Evolutionary conservation across 352 stramenopile species (phyloP), one percentile per base, ranked within the genome.

Genomic region (Pythium myriotylum): DNA sequence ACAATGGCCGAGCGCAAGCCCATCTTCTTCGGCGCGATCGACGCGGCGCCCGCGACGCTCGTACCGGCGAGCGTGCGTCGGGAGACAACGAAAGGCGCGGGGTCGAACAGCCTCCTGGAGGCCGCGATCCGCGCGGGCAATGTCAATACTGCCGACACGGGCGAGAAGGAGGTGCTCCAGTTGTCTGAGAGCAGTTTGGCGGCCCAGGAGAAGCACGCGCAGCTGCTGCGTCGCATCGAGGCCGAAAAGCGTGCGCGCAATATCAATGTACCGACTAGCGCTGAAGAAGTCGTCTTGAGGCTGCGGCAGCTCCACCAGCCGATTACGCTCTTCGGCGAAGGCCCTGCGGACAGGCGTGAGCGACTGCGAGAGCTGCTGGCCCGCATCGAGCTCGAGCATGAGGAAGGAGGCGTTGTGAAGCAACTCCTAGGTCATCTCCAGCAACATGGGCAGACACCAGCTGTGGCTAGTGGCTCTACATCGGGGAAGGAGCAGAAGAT

Each of bases 311-410:
- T 98, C 39, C 88, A 94, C 4, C 77, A 98, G 32, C 96, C 96
- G 17, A 86, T 98, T 26, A 97, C 94, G 62, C 77, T 99, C 13
- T 99, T 99, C 73, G 96, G 96, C 23, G 97, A 99, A 69, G 88
- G 96, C 35, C 84, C 92, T 10, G 96, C 93, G 2, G 95, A 98
- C 72, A 89, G 97, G 20, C 89, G 97, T 27, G 89, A 98, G 68
- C 91, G 97, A 32, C 72, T 99, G 58, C 86, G 94, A 13, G 80
- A 96, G 62, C 78, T 96, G 52, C 70, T 99, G 41, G 95, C 91
- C 17, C 71, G 80, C 13, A 74, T 92, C 13, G 78, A 93, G 48
- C 66, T 94, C 4, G 82, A 91, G 22, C 82, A 74, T 0, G 85
- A 92, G 56, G 86, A 89, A 54, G 86, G 72, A 0, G 77, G 76